Percentiles rank a stretch among this genome's conserved stretches.
Conservation (phyloP, 108 stramenopile species). For the Phaeodactylum tricornutum region DNA sequence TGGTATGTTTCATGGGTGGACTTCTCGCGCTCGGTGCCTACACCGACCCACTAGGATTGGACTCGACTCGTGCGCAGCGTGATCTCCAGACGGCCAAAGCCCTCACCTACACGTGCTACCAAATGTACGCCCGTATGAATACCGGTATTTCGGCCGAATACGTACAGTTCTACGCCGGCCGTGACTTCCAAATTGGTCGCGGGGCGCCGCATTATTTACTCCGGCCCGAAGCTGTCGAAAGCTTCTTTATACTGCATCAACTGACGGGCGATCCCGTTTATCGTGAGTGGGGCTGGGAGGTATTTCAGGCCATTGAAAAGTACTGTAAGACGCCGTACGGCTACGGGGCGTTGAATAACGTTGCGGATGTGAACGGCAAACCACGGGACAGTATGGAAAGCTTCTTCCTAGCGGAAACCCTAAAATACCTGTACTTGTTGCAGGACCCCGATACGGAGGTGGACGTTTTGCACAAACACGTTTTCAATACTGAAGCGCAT, state of each 20-base stretch:
- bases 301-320: slow-evolving; percentile 86
- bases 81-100: slow-evolving; percentile 76
- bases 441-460: slow-evolving; percentile 87
- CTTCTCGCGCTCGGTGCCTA: slow-evolving; percentile 83
- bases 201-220: slow-evolving; percentile 79
- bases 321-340: slow-evolving; percentile 73
- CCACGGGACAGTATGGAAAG: slow-evolving; percentile 87
- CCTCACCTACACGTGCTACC: slow-evolving; percentile 91
- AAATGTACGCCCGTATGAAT: slow-evolving; percentile 79
- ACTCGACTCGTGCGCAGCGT: slow-evolving; percentile 64
- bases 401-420: slow-evolving; percentile 93
- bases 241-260: slow-evolving; percentile 50
- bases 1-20: slow-evolving; percentile 95
- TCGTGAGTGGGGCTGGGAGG: slow-evolving; percentile 96
- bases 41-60: slow-evolving; percentile 58
- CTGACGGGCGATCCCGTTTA: slow-evolving; percentile 91
- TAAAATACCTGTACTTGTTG: slow-evolving; percentile 93
- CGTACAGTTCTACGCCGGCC: slow-evolving; percentile 36
- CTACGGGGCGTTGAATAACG: slow-evolving; percentile 73
- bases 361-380: slow-evolving; percentile 20
- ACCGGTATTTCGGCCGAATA: slow-evolving; percentile 90
- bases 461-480: slow-evolving; percentile 77
- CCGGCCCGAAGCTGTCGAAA: slow-evolving; percentile 88
- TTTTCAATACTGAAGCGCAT: slow-evolving; percentile 98
- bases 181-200: slow-evolving; percentile 54